Evolutionary conservation across 192 early-diverging fungal genomes (phyloP).

Genomic region (Backusella morwellensis): DNA sequence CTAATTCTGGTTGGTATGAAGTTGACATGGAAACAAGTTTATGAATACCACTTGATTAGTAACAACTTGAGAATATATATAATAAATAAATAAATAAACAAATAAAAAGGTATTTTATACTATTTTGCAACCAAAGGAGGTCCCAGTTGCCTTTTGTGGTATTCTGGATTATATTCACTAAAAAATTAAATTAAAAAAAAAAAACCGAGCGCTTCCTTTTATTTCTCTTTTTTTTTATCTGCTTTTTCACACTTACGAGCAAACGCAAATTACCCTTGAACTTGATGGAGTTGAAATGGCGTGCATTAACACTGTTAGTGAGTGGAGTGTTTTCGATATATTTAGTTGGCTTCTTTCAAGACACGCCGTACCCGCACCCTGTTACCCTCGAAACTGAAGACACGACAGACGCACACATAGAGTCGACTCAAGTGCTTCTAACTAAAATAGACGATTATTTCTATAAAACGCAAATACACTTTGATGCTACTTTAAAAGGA

Average conservation of each 20-base stretch:
- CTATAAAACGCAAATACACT: slow-evolving; percentile 28
- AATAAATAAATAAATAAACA: background rate
- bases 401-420: background rate
- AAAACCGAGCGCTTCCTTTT: too few species aligned
- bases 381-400: background rate
- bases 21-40: slow-evolving; percentile 1
- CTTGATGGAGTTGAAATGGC: slow-evolving; percentile 25
- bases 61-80: background rate
- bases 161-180: too few species aligned
- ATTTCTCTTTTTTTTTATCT: background rate
- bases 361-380: slow-evolving; percentile 32
- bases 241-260: background rate
- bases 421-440: slow-evolving; percentile 8
- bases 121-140: too few species aligned
- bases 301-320: slow-evolving; percentile 27
- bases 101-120: background rate
- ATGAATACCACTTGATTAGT: background rate
- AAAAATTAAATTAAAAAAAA: too few species aligned
- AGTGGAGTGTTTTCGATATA: slow-evolving; percentile 28
- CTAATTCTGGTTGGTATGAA: slow-evolving; percentile 17
- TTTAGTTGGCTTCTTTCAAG: slow-evolving; percentile 33
- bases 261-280: too few species aligned
- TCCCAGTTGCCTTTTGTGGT: too few species aligned
- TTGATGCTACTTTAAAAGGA: slow-evolving; percentile 8
- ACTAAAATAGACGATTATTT: slow-evolving; percentile 14